Evolutionary conservation across 495 filamentous ascomycete species (phyloP).

Genomic region (Podospora australis): DNA sequence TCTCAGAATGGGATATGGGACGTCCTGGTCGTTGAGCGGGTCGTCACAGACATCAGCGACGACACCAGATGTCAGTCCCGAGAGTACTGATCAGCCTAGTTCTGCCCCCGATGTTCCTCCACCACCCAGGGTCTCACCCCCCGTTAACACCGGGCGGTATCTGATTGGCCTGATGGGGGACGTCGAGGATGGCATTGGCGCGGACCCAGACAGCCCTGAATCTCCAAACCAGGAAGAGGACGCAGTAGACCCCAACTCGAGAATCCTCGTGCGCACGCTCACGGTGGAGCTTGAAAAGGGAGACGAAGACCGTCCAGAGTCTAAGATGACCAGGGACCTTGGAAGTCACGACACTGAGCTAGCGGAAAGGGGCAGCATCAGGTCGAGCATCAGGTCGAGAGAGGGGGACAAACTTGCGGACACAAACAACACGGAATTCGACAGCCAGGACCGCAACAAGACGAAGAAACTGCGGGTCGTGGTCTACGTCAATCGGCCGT

Average conservation of each 20-base stretch:
- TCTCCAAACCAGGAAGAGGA: conserved; percentile 13
- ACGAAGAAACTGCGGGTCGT: conserved; percentile 60
- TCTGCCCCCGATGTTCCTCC: not conserved
- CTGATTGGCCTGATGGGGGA: conserved; percentile 65
- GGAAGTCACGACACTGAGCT: conserved; percentile 34
- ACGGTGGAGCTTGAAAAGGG: conserved; percentile 44
- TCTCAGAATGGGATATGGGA: conserved; percentile 51
- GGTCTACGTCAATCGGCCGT: conserved; percentile 69
- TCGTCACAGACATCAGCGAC: conserved; percentile 1
- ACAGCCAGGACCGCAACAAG: conserved; percentile 46
- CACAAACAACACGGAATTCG: conserved; percentile 23
- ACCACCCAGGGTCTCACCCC: conserved; percentile 8
- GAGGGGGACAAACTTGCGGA: conserved; percentile 14
- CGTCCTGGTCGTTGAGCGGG: conserved; percentile 43
- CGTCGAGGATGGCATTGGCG: conserved; percentile 39
- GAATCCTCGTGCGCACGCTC: conserved; percentile 41
- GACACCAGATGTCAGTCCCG: not conserved
- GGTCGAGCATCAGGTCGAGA: conserved; percentile 7
- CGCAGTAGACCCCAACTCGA: conserved; percentile 30
- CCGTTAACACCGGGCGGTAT: conserved; percentile 47
- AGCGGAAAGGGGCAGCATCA: not conserved
- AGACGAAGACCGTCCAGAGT: conserved; percentile 27
- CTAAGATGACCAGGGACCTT: conserved; percentile 36
- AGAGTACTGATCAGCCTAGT: not conserved
- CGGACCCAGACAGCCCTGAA: conserved; percentile 14